These are phyloP conservation scores for Crucibulum laeve DNA, from an alignment of 768 basidiomycete genomes.

Conservation along the genomic window DNA sequence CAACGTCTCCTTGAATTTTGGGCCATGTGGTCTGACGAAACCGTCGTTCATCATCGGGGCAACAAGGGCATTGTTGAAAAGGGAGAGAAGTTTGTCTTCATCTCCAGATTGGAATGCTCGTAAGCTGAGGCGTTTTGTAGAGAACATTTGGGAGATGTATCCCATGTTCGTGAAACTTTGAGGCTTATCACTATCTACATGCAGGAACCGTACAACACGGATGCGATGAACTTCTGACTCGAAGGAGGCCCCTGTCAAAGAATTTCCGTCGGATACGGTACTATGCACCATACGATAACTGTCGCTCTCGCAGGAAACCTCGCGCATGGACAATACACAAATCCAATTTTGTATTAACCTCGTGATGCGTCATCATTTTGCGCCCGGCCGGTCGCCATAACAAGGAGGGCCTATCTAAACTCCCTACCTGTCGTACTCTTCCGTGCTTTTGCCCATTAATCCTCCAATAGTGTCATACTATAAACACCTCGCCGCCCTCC, in stretches of 20 bases:
- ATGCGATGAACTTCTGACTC: no score
- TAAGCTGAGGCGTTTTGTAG: constrained; percentile 6
- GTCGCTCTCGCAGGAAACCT: no score
- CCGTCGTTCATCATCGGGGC: constrained; percentile 9
- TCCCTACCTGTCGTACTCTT: no score
- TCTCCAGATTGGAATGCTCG: constrained; percentile 10
- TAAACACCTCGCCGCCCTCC: constrained; percentile 15
- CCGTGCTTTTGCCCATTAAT: constrained; percentile 18
- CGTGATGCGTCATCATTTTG: no score
- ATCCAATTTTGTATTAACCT: no score
- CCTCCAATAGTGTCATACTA: constrained; percentile 18
- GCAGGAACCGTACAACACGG: no score
- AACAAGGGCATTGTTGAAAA: constrained; percentile 11
- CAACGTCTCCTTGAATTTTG: constrained; percentile 10
- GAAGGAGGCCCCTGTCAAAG: no score
- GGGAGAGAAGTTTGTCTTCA: constrained; percentile 10
- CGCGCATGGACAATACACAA: no score
- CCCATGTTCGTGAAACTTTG: not conserved
- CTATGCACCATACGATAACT: no score
- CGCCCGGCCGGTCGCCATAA: no score
- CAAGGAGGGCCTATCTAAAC: no score
- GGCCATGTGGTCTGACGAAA: constrained; percentile 8
- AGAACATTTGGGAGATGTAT: not conserved
- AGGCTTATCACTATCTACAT: not conserved
- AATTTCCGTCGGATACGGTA: no score